Evolutionary conservation across 768 basidiomycete species (phyloP).

Genomic region (Serendipita vermifera): DNA sequence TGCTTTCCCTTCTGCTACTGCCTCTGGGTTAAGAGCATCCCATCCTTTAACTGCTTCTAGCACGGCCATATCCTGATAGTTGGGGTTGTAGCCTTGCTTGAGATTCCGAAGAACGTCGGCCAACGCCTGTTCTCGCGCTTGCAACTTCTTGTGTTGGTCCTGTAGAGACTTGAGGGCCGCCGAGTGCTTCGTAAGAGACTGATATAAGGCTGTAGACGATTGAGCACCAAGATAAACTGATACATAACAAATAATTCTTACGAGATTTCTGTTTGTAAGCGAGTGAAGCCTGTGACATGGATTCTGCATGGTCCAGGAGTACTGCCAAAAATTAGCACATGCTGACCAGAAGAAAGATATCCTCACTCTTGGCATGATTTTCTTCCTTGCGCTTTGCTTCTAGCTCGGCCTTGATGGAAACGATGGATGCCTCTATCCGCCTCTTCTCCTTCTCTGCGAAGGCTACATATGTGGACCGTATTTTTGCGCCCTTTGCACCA

Average conservation of each 20-base stretch:
- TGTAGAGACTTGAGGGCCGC: constrained; percentile 65
- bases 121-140: constrained; percentile 63
- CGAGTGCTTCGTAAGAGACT: constrained; percentile 57
- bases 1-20: constrained; percentile 9
- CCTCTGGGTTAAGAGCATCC: constrained; percentile 40
- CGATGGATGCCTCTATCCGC: constrained; percentile 54
- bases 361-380: background rate
- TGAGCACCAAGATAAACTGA: constrained; percentile 7
- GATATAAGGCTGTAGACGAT: constrained; percentile 58
- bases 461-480: constrained; percentile 74
- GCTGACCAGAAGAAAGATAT: background rate
- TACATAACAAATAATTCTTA: constrained; percentile 28
- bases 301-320: constrained; percentile 64
- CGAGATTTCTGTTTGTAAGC: constrained; percentile 81
- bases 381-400: constrained; percentile 50
- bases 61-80: constrained; percentile 99
- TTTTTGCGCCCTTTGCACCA: constrained; percentile 64
- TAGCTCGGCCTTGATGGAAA: constrained; percentile 45
- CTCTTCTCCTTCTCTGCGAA: constrained; percentile 84
- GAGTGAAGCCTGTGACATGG: constrained; percentile 62
- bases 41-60: constrained; percentile 92
- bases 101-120: constrained; percentile 74
- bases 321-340: constrained; percentile 32
- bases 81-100: constrained; percentile 84
- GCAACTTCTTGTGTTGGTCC: constrained; percentile 53